A percentile compares a stretch with the other conserved stretches of the same genome.
These are phyloP conservation scores for Metschnikowia proteae DNA, from an alignment of 805 yeast species.

Conservation along the genomic window DNA sequence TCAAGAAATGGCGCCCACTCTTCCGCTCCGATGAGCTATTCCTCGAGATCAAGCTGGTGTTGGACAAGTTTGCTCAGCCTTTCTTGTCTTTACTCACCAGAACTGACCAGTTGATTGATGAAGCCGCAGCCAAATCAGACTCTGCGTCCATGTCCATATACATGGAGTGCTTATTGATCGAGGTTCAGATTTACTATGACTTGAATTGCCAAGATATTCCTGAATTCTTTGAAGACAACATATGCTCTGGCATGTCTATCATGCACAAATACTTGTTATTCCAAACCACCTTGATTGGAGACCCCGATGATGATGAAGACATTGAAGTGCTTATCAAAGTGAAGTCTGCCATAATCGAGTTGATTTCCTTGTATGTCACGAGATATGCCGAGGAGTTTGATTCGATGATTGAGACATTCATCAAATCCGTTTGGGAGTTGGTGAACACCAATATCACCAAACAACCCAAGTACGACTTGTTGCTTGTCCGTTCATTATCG, in stretches of 20 bases:
- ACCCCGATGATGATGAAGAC: constrained; percentile 56
- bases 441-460: constrained; percentile 54
- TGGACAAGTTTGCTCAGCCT: constrained; percentile 78
- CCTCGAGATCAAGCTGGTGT: constrained; percentile 79
- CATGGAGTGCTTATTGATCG: constrained; percentile 65
- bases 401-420: constrained; percentile 70
- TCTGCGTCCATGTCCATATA: constrained; percentile 51
- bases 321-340: constrained; percentile 66
- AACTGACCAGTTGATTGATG: constrained; percentile 62
- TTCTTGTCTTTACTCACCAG: constrained; percentile 65
- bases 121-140: constrained; percentile 36
- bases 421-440: constrained; percentile 77
- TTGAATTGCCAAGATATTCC: constrained; percentile 97
- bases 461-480: constrained; percentile 76
- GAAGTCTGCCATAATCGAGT: constrained; percentile 79
- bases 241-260: constrained; percentile 70
- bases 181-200: constrained; percentile 84
- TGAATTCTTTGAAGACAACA: constrained; percentile 92
- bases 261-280: constrained; percentile 77
- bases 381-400: constrained; percentile 91
- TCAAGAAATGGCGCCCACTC: constrained; percentile 94
- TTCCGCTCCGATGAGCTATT: constrained; percentile 88
- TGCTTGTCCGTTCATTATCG: constrained; percentile 75
- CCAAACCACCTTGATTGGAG: constrained; percentile 50
- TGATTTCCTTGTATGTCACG: constrained; percentile 79